Evolutionary conservation across 352 stramenopile genomes (phyloP).

Genomic region (Globisporangium heterothallicum): DNA sequence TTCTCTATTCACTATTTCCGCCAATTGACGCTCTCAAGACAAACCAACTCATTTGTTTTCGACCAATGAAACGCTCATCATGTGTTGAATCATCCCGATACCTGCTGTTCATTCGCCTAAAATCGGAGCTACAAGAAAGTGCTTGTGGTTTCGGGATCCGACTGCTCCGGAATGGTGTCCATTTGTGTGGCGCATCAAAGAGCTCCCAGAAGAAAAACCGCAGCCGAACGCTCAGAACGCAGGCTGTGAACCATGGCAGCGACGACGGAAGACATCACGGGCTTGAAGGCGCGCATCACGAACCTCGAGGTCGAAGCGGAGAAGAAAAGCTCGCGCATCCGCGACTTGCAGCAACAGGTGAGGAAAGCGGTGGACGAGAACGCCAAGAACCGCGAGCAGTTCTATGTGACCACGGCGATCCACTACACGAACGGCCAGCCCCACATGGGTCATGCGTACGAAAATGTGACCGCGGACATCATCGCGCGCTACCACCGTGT

Average conservation of each 20-base stretch:
- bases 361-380: constrained; percentile 35
- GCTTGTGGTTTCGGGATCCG: not conserved
- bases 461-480: constrained; percentile 96
- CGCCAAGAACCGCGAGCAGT: constrained; percentile 58
- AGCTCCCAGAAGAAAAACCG: not conserved
- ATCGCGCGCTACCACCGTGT: constrained; percentile 93
- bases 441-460: constrained; percentile 99
- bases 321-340: constrained; percentile 25
- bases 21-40: not conserved
- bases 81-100: not conserved
- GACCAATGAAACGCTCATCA: not conserved
- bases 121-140: not conserved
- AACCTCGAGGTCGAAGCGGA: constrained; percentile 32
- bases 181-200: not conserved
- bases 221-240: not conserved
- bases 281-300: constrained; percentile 34
- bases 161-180: not conserved
- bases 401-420: constrained; percentile 99
- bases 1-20: not conserved
- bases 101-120: not conserved
- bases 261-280: constrained; percentile 13
- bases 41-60: not conserved
- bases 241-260: constrained; percentile 13
- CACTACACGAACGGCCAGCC: constrained; percentile 97
- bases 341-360: constrained; percentile 35